phyloP scores from a whole-genome alignment of 1,139 yeast species.

The Sugiyamaella pinicola region DNA sequence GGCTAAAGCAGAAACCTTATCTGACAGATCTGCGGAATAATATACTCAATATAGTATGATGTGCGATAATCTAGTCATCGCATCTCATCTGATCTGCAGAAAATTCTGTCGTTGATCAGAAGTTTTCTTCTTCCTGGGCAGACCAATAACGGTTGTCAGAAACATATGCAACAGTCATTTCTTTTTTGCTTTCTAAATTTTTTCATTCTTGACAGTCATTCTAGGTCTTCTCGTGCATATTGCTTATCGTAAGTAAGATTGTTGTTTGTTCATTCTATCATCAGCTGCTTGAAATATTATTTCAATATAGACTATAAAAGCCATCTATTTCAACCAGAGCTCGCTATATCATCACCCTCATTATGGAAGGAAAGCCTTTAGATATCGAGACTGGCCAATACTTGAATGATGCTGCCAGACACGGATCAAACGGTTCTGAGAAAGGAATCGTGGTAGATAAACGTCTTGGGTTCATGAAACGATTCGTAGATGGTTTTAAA shows the following conservation, averaged over 20 bases:
- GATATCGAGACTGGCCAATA: conserved; percentile 4
- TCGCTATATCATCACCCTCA: background rate
- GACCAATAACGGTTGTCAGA: background rate
- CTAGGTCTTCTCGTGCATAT: no score
- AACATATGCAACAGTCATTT: background rate
- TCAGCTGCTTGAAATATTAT: no score
- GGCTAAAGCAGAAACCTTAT: background rate
- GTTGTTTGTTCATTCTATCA: no score
- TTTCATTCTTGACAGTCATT: background rate
- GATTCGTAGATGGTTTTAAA: conserved; percentile 37
- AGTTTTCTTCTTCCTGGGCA: background rate
- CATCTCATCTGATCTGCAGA: background rate
- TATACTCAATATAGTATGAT: background rate
- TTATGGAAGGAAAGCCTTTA: background rate
- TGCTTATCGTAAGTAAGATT: no score
- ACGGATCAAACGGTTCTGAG: background rate
- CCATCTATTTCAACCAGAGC: background rate
- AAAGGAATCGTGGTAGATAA: conserved; percentile 10
- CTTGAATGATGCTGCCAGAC: background rate
- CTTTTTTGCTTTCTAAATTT: background rate
- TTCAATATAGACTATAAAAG: no score
- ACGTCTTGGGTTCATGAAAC: conserved; percentile 36
- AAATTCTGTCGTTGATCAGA: background rate
- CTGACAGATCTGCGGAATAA: background rate
- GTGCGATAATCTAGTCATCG: background rate